Base-by-base conservation (phyloP, 495 filamentous ascomycete species). In the Hypoxylon lienhwacheense region DNA sequence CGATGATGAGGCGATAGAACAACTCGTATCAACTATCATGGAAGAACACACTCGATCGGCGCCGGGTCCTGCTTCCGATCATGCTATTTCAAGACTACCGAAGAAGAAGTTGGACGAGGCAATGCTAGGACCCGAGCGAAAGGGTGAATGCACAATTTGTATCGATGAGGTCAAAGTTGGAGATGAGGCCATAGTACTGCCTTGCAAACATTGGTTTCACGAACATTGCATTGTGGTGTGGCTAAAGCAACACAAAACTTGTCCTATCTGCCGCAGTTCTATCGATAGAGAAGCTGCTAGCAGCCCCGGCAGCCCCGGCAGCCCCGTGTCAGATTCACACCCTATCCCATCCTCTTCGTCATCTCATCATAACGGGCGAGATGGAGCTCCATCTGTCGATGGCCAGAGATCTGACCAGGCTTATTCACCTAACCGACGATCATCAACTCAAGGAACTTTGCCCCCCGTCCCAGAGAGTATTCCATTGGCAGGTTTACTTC, bases 171-270 rank as follows among this genome's bases (percentile, higher is more conserved):
- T 95, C 25, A 75, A 82, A 32, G 63, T 87, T 25, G 88, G 83
- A 10, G 86, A 85, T 17, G 84, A 91, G 66, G 88, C 93, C 4
- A 82, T 85, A 0, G 77, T 86, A 17, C 70, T 98, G 20, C 91
- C 91, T 1, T 98, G 93, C 71, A 85, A 77, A 2, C 93, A 98
- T 63, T 95, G 89, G 88, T 98, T 95, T 67, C 90, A 95, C 64
- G 84, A 79, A 39, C 71, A 79, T 10, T 96, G 91, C 60, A 85
- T 91, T 29, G 75, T 78, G 19, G 73, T 85, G 41, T 97, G 91
- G 91, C 69, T 97, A 22, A 81, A 78, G 61, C 86, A 93, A 65
- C 90, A 95, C 64, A 87, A 95, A 54, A 95, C 90, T 1, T 97
- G 91, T 63, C 91, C 91, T 2, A 88, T 93, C 48, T 97, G 91